A percentile compares a stretch with the other conserved stretches of the same genome.
These are phyloP conservation scores for Cryphonectria naterciae DNA, from an alignment of 2,329 filamentous ascomycete species.

Conservation along the genomic window DNA sequence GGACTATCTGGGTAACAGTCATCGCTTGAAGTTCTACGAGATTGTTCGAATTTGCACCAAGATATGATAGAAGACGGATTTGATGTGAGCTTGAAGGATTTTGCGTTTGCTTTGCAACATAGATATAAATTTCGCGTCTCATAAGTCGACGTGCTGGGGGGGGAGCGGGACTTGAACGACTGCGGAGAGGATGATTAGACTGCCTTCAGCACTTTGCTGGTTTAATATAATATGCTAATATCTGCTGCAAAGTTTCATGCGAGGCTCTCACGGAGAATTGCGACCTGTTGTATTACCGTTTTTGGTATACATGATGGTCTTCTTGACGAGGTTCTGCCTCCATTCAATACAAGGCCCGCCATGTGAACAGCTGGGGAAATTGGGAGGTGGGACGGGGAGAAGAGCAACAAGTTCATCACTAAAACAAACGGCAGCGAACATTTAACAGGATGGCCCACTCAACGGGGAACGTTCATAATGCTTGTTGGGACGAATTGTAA, in stretches of 20 bases:
- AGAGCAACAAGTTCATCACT: too few relatives aligned
- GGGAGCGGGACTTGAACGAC: background rate
- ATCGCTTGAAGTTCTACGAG: background rate
- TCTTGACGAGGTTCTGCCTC: background rate
- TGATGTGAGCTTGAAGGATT: background rate
- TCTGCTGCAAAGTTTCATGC: background rate
- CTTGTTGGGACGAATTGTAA: too few relatives aligned
- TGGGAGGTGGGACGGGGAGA: too few relatives aligned
- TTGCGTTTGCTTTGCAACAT: background rate
- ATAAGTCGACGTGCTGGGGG: too few relatives aligned
- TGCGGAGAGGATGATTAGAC: background rate
- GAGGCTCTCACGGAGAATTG: background rate
- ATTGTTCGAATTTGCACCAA: too few relatives aligned
- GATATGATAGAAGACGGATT: background rate
- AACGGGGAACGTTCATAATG: too few relatives aligned
- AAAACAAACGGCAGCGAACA: too few relatives aligned
- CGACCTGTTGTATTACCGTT: background rate
- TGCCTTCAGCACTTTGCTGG: background rate
- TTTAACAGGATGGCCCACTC: too few relatives aligned
- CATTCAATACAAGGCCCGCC: too few relatives aligned
- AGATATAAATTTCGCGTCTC: background rate
- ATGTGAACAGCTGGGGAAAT: too few relatives aligned
- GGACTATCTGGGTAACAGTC: background rate
- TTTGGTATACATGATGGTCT: background rate
- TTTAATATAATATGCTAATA: background rate